A percentile compares a stretch with the other conserved stretches of the same genome.
Evolutionary conservation across 2,329 filamentous ascomycete genomes (phyloP).

Genomic region (Sporothrix curviconia): DNA sequence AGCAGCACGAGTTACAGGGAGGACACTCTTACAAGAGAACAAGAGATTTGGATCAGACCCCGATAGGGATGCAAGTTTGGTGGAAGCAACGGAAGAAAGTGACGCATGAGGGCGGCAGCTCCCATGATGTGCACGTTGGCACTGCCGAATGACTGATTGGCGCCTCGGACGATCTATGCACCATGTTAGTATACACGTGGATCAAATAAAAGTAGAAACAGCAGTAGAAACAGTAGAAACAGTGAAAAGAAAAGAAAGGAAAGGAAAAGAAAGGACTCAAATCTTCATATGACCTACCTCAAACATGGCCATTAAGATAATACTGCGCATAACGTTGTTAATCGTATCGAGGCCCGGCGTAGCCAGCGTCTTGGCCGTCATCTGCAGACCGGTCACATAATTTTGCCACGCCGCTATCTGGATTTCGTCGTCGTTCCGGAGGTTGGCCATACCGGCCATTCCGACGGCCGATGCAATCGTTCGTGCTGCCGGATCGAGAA

Average conservation of each 20-base stretch:
- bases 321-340: conserved; percentile 43
- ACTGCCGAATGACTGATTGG: conserved; percentile 39
- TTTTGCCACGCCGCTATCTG: conserved; percentile 42
- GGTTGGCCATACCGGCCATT: conserved; percentile 50
- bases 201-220: no score
- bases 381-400: conserved; percentile 47
- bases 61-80: conserved; percentile 40
- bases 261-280: neutral
- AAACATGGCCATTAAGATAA: conserved; percentile 55
- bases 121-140: conserved; percentile 55
- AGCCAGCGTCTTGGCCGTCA: conserved; percentile 37
- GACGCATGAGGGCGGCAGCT: conserved; percentile 50
- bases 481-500: conserved; percentile 35
- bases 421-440: conserved; percentile 41
- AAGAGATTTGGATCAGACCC: conserved; percentile 49
- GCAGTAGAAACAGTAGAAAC: no score
- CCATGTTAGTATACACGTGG: no score
- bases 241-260: neutral
- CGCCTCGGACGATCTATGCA: conserved; percentile 37
- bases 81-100: conserved; percentile 34
- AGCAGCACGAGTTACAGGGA: neutral
- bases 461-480: conserved; percentile 52
- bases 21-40: conserved; percentile 42
- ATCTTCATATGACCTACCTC: conserved; percentile 40
- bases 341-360: conserved; percentile 29